These are phyloP conservation scores for Verruconis gallopava DNA, from an alignment of 2,329 filamentous ascomycete species.

Conservation along the genomic window DNA sequence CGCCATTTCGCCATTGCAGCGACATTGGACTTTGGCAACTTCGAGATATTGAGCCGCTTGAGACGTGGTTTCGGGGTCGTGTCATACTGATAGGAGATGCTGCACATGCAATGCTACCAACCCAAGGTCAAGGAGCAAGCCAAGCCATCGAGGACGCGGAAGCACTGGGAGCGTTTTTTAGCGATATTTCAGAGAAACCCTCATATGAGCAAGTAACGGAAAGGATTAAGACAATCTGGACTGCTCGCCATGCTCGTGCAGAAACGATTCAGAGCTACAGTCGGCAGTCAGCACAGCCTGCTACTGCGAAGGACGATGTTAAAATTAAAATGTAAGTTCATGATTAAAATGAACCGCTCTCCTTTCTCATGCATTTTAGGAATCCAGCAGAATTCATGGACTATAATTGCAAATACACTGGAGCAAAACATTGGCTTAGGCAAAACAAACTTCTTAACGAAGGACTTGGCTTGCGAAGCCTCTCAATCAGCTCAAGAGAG, in stretches of 20 bases:
- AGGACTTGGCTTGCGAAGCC: no score
- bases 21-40: slow-evolving; percentile 33
- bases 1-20: slow-evolving; percentile 20
- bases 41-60: slow-evolving; percentile 31
- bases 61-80: slow-evolving; percentile 9
- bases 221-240: neutral
- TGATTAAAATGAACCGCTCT: neutral
- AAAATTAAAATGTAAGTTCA: neutral
- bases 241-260: neutral
- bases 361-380: no score
- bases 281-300: neutral
- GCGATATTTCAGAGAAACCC: neutral
- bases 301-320: neutral
- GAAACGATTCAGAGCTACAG: neutral
- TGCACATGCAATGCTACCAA: slow-evolving; percentile 48
- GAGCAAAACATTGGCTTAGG: neutral
- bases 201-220: neutral
- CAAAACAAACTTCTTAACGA: no score
- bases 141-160: slow-evolving; percentile 26
- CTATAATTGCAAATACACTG: neutral
- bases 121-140: slow-evolving; percentile 45
- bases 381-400: neutral
- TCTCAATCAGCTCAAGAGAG: no score
- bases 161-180: neutral
- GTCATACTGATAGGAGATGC: slow-evolving; percentile 44